Evolutionary conservation across 768 basidiomycete species (phyloP), one percentile per base, ranked within the genome.

Genomic region (Trametes villosa): DNA sequence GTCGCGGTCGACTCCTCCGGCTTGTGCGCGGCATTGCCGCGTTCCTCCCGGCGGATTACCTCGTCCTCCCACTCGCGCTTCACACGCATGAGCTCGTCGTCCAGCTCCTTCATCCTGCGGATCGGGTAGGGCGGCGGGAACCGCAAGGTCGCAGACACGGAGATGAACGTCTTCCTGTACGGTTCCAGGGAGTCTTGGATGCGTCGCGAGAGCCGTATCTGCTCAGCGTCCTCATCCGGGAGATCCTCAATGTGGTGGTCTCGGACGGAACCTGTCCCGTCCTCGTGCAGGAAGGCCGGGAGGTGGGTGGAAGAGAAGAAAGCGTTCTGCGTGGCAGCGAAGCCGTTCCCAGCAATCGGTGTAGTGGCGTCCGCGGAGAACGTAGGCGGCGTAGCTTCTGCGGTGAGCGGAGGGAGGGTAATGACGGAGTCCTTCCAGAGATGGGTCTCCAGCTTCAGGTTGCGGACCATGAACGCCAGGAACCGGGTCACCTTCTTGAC

Each of bases 401-500:
- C 67, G 53, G 86, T 83, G 64, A 92, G 81, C 9, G 82, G 78
- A 13, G 90, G 89, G 26, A 92, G 71, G 0, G 87, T 87, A 60
- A 93, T 89, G 57, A 93, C 85, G 20, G 87, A 91, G 69, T 94
- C 91, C 72, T 91, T 93, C 93, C 92, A 94, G n/a, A 94, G 79
- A 68, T 92, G 91, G 0, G 91, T 93, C 77, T 99, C 96, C 70
- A 97, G 81, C 70, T 96, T 95, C 71, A 97, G 77, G 70, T 96
- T 96, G 64, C 95, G 88, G 26, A 94, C 95, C 58, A 95, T 90
- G 74, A 97, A 91, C 2, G 89, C 87, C 72, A 98, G 82, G 77
- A 98, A 96, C 29, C 93, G 82, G 15, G 94, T 92, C 53, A 98
- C 91, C 70, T 90, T 89, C 80, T 99, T 99, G 71, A 98, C 83